phyloP scores from a whole-genome alignment of 352 stramenopile species.

The Phytophthora constricta region DNA sequence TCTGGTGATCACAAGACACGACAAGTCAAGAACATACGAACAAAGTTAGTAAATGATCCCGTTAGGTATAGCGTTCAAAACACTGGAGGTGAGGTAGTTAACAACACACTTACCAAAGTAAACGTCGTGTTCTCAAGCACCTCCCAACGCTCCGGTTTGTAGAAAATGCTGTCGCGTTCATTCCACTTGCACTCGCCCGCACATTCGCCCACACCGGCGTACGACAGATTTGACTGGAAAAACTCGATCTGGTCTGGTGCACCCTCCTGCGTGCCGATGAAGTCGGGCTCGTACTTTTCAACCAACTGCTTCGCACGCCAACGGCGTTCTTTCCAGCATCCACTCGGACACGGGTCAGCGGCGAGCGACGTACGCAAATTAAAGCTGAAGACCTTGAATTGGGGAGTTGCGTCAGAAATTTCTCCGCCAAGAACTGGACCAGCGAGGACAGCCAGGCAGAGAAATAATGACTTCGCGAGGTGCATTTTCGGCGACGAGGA shows the following conservation, averaged over 20 bases:
- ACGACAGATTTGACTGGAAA: conserved; percentile 51
- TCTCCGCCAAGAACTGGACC: not conserved
- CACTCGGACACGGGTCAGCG: conserved; percentile 54
- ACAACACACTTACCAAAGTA: conserved; percentile 50
- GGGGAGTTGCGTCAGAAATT: not conserved
- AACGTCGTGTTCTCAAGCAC: conserved; percentile 55
- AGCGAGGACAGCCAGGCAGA: conserved; percentile 9
- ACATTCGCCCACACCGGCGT: conserved; percentile 57
- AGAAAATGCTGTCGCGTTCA: conserved; percentile 76
- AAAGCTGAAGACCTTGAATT: conserved; percentile 67
- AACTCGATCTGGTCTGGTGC: conserved; percentile 57
- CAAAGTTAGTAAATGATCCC: not conserved
- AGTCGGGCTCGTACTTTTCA: conserved; percentile 51
- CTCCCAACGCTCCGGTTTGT: conserved; percentile 47
- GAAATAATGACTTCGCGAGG: not conserved
- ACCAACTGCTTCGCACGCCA: conserved; percentile 49
- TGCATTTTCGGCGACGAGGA: conserved; percentile 1
- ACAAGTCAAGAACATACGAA: not conserved
- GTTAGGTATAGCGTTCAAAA: not conserved
- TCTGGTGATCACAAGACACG: too few relatives aligned
- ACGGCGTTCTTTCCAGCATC: conserved; percentile 64
- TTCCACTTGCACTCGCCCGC: conserved; percentile 59
- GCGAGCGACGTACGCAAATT: conserved; percentile 65
- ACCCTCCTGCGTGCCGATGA: conserved; percentile 68
- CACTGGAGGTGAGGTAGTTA: not conserved